Base-by-base conservation (phyloP, 139 green algal species). In the Helicosporidium sp. region DNA sequence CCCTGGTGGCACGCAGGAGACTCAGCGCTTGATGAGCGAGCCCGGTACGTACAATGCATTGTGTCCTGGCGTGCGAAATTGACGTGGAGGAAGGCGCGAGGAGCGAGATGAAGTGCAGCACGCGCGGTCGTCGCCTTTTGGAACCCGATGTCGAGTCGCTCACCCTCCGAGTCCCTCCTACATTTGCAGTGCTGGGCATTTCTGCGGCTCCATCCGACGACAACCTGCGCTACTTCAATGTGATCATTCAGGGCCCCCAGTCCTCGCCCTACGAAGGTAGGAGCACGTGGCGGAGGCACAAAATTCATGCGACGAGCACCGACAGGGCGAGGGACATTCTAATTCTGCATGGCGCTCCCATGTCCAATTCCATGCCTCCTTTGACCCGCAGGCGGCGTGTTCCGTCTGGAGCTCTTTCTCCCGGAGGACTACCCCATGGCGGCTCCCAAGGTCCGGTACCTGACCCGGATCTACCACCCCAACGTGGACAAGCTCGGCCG, bases 401-500 rank as follows among this genome's bases (percentile, higher is more conserved):
- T 88, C 55, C 93, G 93, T 63, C 73, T 99, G 28, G 90, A 99
- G 68, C 72, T 99, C 0, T 99, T 97, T 54, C 61, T 99, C 19
- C 90, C 90, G 8, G 85, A 96, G 58, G 90, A 97, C 54, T 99
- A 99, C 62, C 90, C 90, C 15, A 36, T 48, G 25, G 1, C 33
- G 26, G 2, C 12, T 23, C 33, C 12, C 3, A 64, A 86, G 77
- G 81, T 96, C 4, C 81, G 88, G 4, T 99, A 97, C 48, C 53
- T 96, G 18, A 99, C 90, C 17, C 92, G 86, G 51, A 96, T 99
- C 52, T 99, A 99, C 64, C 80, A 91, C 50, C 80, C 90, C 24
- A 99, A 99, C 61, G 91, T 97, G 31, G 90, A 99, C 71, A 95
- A 93, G 64, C 84, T 97, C 13, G 90, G 90, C 5, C 73, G 90